Evolutionary conservation across 441 rosid genomes (phyloP), one percentile per base, ranked within the genome.

Genomic region (Pelargonium fulgidum): DNA sequence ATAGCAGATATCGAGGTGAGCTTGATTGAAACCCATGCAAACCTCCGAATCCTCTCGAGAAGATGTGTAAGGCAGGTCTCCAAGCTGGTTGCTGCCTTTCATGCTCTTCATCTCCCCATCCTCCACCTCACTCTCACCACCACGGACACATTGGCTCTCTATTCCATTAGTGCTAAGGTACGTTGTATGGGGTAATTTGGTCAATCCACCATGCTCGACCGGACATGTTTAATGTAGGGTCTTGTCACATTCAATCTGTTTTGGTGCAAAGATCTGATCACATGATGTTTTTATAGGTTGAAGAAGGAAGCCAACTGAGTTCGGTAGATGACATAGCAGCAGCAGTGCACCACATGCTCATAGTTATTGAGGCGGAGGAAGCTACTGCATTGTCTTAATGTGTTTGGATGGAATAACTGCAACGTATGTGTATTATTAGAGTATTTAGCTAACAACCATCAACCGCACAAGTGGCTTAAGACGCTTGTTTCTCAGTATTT

Each of bases 111-210:
- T 69, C 94, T 89, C 82, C 72, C 89, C 41, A 76, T 90, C 68
- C 95, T 92, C 78, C 98, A 92, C 85, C 84, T 92, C 56, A 88
- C 81, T 73, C 81, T 90, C 82, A 81, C 89, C 59, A 80, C 91
- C 70, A 54, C 81, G 74, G 85, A 83, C 68, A 85, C 78, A 2
- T 72, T 85, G 65, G 88, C 82, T 71, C 85, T 89, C 64, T 92
- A 87, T 80, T 87, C 93, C 67, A 87, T 92, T 76, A 90, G 92
- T 79, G 84, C 90, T 73, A 90, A 88, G 98, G 98, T 92, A 85
- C 39, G 39, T 33, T 4, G 0, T 4, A 4, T 33, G 39, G 39
- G 39, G 39, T 33, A 33, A 33, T 33, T 33, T 33, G 39, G 39
- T 33, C 39, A 33, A 33, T 33, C 39, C 39, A 33, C 39, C 0